Conservation (phyloP, 2,329 filamentous ascomycete species). For the Penicillium sp. region DNA sequence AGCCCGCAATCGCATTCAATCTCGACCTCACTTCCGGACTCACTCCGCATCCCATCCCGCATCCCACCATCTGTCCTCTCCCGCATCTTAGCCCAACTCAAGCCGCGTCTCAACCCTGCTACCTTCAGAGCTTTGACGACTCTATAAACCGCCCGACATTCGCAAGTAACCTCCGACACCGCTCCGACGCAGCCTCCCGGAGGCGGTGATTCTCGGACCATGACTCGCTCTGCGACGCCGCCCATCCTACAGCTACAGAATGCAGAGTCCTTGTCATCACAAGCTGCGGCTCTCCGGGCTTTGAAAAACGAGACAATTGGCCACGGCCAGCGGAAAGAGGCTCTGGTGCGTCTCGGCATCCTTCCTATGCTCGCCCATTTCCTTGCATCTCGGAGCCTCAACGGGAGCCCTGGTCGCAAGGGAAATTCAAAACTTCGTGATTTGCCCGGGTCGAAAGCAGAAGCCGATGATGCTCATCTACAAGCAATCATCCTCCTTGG, state of each 20-base stretch:
- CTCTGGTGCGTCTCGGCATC: constrained; percentile 73
- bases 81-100: not conserved
- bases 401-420: constrained; percentile 39
- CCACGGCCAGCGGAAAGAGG: constrained; percentile 83
- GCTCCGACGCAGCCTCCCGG: constrained; percentile 27
- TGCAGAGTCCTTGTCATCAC: constrained; percentile 50
- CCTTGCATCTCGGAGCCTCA: constrained; percentile 51
- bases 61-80: not conserved
- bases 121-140: no score
- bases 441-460: constrained; percentile 51
- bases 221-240: constrained; percentile 60
- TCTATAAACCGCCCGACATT: not conserved
- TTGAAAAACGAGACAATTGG: constrained; percentile 92
- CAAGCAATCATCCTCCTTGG: constrained; percentile 85
- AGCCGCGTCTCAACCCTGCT: not conserved
- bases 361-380: constrained; percentile 58
- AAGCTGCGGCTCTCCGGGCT: constrained; percentile 65
- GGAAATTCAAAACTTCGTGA: constrained; percentile 24
- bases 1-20: not conserved
- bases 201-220: constrained; percentile 46
- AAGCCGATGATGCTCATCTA: constrained; percentile 71
- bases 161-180: constrained; percentile 7
- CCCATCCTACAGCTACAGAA: constrained; percentile 63
- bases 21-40: constrained; percentile 9
- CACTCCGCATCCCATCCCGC: constrained; percentile 10